These are phyloP conservation scores for Haemoproteus tartakovskyi DNA, from an alignment of 169 alveolate species.

Conservation along the genomic window DNA sequence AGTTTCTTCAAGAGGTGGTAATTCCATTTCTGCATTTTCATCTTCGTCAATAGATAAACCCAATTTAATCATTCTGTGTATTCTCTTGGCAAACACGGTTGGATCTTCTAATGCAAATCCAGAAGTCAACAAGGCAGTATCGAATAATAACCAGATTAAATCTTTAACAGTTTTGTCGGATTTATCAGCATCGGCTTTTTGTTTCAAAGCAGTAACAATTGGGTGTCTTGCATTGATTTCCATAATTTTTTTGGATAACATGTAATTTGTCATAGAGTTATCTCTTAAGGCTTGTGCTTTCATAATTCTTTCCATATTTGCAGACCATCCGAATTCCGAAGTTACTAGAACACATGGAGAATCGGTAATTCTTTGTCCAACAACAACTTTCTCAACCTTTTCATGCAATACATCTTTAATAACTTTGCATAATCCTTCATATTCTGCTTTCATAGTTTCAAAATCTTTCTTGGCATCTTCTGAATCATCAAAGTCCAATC, in stretches of 20 bases:
- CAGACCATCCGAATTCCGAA: slow-evolving; percentile 93
- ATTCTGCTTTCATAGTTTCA: slow-evolving; percentile 76
- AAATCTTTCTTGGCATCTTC: slow-evolving; percentile 71
- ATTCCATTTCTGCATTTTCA: slow-evolving; percentile 85
- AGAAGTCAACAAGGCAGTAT: slow-evolving; percentile 97
- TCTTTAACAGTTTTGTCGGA: slow-evolving; percentile 99
- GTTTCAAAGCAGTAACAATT: slow-evolving; percentile 94
- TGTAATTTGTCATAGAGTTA: slow-evolving; percentile 92
- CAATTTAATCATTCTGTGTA: slow-evolving; percentile 98
- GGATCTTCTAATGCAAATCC: slow-evolving; percentile 99
- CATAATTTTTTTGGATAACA: slow-evolving; percentile 98
- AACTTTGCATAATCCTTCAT: slow-evolving; percentile 90
- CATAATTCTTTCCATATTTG: slow-evolving; percentile 95
- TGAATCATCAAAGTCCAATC: slow-evolving; percentile 87
- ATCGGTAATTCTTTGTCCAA: slow-evolving; percentile 88
- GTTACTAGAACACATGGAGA: slow-evolving; percentile 91
- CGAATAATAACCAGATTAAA: slow-evolving; percentile 97
- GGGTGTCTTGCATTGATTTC: slow-evolving; percentile 98
- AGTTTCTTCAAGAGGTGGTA: slow-evolving; percentile 90
- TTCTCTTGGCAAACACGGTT: slow-evolving; percentile 96
- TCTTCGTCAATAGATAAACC: slow-evolving; percentile 98
- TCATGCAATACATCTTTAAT: slow-evolving; percentile 83
- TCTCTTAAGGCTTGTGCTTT: slow-evolving; percentile 97
- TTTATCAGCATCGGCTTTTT: slow-evolving; percentile 94
- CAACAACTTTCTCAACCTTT: slow-evolving; percentile 86